Base-by-base conservation (phyloP, 2,329 filamentous ascomycete genomes). In the Onygenales sp. region DNA sequence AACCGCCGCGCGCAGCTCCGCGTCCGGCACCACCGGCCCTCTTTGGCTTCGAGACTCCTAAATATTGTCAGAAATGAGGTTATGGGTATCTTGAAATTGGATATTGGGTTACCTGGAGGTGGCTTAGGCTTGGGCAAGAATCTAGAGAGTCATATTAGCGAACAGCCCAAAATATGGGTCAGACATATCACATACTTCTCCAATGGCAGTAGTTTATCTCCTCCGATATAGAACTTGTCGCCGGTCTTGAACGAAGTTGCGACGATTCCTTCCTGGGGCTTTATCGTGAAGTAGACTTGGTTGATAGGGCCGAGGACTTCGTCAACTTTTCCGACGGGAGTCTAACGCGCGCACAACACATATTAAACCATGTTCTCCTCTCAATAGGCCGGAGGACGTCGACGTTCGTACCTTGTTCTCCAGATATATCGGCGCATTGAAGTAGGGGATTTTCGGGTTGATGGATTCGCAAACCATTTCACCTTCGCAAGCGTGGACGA, bases 391-490 rank as follows among this genome's bases (percentile, higher is more conserved):
- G 46, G n/a, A 45, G 42, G 10, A 14, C 14, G n/a, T 14, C 9
- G 2, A n/a, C 32, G 55, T 48, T 52, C 70, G 59, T 67, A 86
- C 87, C 81, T 97, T 98, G 80, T 97, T 98, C 81, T 97, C 92
- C 66, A 97, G 86, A 77, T 93, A 98, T 72, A 98, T 95, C 62
- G 90, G 90, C 57, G 93, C 93, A 78, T 96, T 97, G 85, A 98
- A 98, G 78, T 95, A 95, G 58, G 93, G 93, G 60, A 98, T 86
- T 77, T 97, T 97, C 64, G 86, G 78, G 79, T 96, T 97, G 74
- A 87, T 86, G 62, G 88, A 94, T 74, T 90, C 85, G 86, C 92
- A 96, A 63, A 98, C 86, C 81, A 98, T 93, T 75, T 98, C 93
- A 71, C 92, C 92, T 75, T 98, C 93, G 76, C 88, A 92, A 55